Conservation (phyloP, 2,329 filamentous ascomycete genomes). For the Xylariaceae sp. region DNA sequence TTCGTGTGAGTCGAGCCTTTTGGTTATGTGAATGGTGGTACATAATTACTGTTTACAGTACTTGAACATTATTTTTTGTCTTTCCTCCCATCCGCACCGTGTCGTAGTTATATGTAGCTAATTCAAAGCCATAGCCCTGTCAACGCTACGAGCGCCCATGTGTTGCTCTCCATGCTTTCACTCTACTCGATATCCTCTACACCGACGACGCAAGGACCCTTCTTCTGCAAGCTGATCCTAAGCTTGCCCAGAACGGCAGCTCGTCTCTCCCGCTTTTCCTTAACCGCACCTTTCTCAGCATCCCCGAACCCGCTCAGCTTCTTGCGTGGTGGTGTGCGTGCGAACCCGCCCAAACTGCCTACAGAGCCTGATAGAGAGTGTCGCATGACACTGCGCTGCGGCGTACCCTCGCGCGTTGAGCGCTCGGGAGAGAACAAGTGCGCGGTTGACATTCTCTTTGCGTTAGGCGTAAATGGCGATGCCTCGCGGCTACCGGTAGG, state of each 20-base stretch:
- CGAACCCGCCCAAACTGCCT: slow-evolving; percentile 25
- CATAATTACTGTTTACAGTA: too few relatives aligned
- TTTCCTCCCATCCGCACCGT: too few relatives aligned
- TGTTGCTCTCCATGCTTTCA: neutral
- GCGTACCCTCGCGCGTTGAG: slow-evolving; percentile 31
- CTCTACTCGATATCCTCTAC: slow-evolving; percentile 44
- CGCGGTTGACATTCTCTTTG: slow-evolving; percentile 18
- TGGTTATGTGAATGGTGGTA: too few relatives aligned
- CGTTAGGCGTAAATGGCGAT: slow-evolving; percentile 36
- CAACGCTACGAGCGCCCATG: too few relatives aligned
- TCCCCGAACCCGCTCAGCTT: slow-evolving; percentile 58
- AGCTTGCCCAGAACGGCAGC: slow-evolving; percentile 50
- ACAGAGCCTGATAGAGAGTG: slow-evolving; percentile 39
- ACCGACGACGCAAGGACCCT: slow-evolving; percentile 46
- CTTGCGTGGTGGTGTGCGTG: slow-evolving; percentile 49
- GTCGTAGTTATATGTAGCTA: too few relatives aligned
- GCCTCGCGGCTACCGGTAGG: slow-evolving; percentile 39
- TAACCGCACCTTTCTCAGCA: slow-evolving; percentile 47
- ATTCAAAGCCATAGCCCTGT: too few relatives aligned
- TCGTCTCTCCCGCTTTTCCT: slow-evolving; percentile 48
- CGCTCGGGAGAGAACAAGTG: slow-evolving; percentile 35
- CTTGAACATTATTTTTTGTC: too few relatives aligned
- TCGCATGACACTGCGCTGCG: slow-evolving; percentile 35
- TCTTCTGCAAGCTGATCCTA: slow-evolving; percentile 43
- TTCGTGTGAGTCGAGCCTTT: too few relatives aligned